Evolutionary conservation across 1,284 basidiomycete genomes (phyloP).

Genomic region (Ceratobasidium sp.): DNA sequence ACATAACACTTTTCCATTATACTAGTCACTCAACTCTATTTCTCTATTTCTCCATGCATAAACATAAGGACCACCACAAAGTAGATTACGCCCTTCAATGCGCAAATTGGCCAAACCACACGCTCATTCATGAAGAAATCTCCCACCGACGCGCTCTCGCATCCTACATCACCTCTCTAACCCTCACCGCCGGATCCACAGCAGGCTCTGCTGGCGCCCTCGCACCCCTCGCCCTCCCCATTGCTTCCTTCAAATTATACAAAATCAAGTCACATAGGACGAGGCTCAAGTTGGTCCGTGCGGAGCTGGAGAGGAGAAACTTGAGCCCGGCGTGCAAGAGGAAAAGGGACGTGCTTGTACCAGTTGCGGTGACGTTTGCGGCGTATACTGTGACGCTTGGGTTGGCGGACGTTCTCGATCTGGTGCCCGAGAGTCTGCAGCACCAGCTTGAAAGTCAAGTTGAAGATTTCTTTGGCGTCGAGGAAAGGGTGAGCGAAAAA

Average conservation of each 20-base stretch:
- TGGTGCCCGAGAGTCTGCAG: slow-evolving; percentile 34
- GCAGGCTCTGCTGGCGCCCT: slow-evolving; percentile 5
- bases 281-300: slow-evolving; percentile 29
- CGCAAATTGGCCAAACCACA: slow-evolving; percentile 9
- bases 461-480: slow-evolving; percentile 10
- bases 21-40: not conserved
- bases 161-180: slow-evolving; percentile 35
- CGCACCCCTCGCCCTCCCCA: slow-evolving; percentile 28
- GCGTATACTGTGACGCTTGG: slow-evolving; percentile 36
- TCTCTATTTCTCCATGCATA: not conserved
- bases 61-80: not conserved
- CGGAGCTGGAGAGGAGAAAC: slow-evolving; percentile 19
- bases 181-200: slow-evolving; percentile 32
- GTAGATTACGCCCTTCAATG: not conserved
- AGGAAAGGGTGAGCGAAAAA: slow-evolving; percentile 14
- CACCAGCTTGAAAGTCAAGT: not conserved
- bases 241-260: slow-evolving; percentile 39
- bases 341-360: slow-evolving; percentile 26
- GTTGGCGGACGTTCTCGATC: slow-evolving; percentile 33
- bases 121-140: slow-evolving; percentile 36
- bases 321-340: slow-evolving; percentile 26
- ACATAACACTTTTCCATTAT: not conserved
- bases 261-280: slow-evolving; percentile 35
- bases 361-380: slow-evolving; percentile 29
- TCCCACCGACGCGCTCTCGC: slow-evolving; percentile 32